Percentiles rank a stretch among this genome's conserved stretches.
Conservation (phyloP, 1,284 basidiomycete genomes). For the Rhodotorula sp. region DNA sequence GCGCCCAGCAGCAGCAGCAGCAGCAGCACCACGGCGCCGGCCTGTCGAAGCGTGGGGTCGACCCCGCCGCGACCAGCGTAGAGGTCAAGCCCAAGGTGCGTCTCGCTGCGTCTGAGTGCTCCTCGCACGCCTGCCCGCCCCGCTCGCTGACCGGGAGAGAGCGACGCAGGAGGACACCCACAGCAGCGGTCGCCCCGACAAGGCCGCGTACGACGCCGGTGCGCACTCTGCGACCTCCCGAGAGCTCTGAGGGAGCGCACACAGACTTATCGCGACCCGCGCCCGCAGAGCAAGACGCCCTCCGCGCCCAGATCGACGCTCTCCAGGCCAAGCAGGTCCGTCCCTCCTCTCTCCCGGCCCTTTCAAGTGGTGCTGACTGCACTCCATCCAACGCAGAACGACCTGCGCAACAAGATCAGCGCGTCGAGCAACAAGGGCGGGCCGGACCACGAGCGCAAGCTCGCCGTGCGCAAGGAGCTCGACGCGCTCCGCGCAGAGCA, state of each 20-base stretch:
- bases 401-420: slow-evolving; percentile 75
- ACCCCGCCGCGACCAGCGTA: slow-evolving; percentile 5
- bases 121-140: too few species aligned
- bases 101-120: background rate
- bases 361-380: background rate
- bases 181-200: slow-evolving; percentile 29
- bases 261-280: too few species aligned
- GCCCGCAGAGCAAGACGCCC: slow-evolving; percentile 70
- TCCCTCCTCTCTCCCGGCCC: slow-evolving; percentile 37
- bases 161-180: slow-evolving; percentile 8
- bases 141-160: background rate
- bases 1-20: background rate
- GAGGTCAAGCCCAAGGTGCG: slow-evolving; percentile 12
- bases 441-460: slow-evolving; percentile 69
- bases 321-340: slow-evolving; percentile 77
- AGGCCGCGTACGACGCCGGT: slow-evolving; percentile 33
- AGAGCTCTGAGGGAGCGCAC: fast-evolving
- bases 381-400: slow-evolving; percentile 58
- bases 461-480: slow-evolving; percentile 74
- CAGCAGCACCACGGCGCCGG: too few species aligned
- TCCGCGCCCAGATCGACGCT: slow-evolving; percentile 79
- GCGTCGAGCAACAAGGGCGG: slow-evolving; percentile 54
- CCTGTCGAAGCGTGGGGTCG: background rate
- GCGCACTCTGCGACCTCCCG: background rate
- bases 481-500: slow-evolving; percentile 78